Evolutionary conservation across 129 eudicot species (phyloP).

Genomic region (sunflower (Helianthus annuus)): DNA sequence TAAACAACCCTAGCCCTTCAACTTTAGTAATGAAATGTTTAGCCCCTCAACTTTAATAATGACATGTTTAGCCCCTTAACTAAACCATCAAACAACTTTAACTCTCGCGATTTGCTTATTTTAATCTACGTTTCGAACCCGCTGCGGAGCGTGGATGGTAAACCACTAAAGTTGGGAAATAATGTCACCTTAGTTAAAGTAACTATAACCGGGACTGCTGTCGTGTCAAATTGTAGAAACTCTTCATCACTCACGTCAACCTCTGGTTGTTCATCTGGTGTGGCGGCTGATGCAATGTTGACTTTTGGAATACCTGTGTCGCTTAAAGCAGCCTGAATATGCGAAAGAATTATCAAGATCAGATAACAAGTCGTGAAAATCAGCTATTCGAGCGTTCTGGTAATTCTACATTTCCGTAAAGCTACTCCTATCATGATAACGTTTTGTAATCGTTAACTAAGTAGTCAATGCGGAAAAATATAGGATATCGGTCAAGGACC

Average conservation of each 20-base stretch:
- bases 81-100: no score
- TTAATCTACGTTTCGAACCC: no score
- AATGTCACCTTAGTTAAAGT: conserved; percentile 81
- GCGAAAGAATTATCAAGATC: not conserved
- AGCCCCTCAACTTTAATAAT: no score
- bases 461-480: no score
- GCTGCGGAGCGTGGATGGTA: no score
- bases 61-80: no score
- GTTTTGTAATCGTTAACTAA: no score
- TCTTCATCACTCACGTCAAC: conserved; percentile 94
- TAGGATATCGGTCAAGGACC: no score
- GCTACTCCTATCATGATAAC: no score
- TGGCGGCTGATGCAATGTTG: conserved; percentile 54
- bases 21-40: no score
- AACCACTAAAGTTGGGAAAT: not conserved
- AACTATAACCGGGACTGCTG: conserved; percentile 78
- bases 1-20: no score
- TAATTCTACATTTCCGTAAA: not conserved
- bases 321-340: conserved; percentile 80
- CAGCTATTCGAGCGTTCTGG: not conserved
- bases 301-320: conserved; percentile 86
- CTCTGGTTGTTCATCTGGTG: conserved; percentile 82
- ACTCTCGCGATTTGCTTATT: no score
- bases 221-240: conserved; percentile 80
- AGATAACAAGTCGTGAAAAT: not conserved